phyloP scores from a whole-genome alignment of 495 filamentous ascomycete species.

The Aspergillus ostianus region DNA sequence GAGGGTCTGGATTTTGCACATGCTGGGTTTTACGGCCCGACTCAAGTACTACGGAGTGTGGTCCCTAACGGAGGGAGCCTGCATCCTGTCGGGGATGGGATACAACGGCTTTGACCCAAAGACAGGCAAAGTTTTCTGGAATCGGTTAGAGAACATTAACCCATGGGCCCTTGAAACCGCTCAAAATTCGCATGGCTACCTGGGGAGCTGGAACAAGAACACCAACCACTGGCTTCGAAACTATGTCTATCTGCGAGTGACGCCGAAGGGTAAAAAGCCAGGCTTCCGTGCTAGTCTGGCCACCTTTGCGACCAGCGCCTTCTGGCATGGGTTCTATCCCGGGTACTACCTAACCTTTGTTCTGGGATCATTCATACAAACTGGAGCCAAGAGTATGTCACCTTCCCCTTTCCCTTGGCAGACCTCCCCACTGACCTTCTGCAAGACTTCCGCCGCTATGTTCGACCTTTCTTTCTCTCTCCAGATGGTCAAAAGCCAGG shows the following conservation, averaged over 20 bases:
- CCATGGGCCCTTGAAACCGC: slow-evolving; percentile 80
- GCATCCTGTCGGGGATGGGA: slow-evolving; percentile 89
- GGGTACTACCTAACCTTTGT: slow-evolving; percentile 94
- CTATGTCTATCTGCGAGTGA: slow-evolving; percentile 93
- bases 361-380: slow-evolving; percentile 86
- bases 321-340: slow-evolving; percentile 98
- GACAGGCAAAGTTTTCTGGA: slow-evolving; percentile 82
- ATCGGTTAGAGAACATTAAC: slow-evolving; percentile 82
- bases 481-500: slow-evolving; percentile 63
- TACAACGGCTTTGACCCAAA: slow-evolving; percentile 88
- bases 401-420: neutral
- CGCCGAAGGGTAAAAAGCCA: slow-evolving; percentile 91
- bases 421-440: slow-evolving; percentile 7
- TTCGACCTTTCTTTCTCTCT: slow-evolving; percentile 91
- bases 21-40: slow-evolving; percentile 76
- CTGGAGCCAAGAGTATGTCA: slow-evolving; percentile 82
- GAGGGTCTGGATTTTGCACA: slow-evolving; percentile 73
- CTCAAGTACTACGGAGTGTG: slow-evolving; percentile 96
- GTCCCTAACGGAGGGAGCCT: slow-evolving; percentile 89
- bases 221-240: slow-evolving; percentile 97
- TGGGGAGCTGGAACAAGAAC: slow-evolving; percentile 97
- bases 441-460: slow-evolving; percentile 78
- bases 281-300: slow-evolving; percentile 93
- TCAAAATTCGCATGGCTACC: slow-evolving; percentile 84
- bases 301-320: slow-evolving; percentile 88